phyloP scores from a whole-genome alignment of 495 filamentous ascomycete species.

The Astrocystis sublimbata region DNA sequence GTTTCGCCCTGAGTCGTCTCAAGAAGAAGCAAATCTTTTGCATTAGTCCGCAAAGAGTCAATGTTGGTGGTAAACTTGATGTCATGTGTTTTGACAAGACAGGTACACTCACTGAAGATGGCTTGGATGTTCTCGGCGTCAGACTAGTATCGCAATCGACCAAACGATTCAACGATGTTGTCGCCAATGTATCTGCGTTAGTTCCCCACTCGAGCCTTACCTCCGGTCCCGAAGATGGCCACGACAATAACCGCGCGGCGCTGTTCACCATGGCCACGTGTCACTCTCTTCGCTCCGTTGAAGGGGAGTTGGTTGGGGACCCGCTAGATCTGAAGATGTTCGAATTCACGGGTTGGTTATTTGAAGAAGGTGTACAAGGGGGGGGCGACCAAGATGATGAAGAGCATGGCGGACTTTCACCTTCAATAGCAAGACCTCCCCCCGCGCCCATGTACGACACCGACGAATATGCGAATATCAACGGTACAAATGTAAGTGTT shows the following conservation, averaged over 20 bases:
- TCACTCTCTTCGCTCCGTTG: constrained; percentile 84
- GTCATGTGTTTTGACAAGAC: constrained; percentile 99
- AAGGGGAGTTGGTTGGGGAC: constrained; percentile 87
- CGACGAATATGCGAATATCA: constrained; percentile 38
- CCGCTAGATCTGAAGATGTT: constrained; percentile 99
- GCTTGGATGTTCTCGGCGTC: constrained; percentile 89
- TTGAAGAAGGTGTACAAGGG: constrained; percentile 76
- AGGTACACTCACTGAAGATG: constrained; percentile 95
- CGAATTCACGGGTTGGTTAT: constrained; percentile 92
- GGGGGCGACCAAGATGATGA: constrained; percentile 59
- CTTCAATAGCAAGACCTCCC: constrained; percentile 84
- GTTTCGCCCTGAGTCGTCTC: constrained; percentile 85
- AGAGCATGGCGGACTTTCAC: constrained; percentile 66
- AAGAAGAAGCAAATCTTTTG: constrained; percentile 91
- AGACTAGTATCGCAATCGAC: constrained; percentile 67
- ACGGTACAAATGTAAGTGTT: constrained; percentile 40
- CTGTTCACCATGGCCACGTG: constrained; percentile 97
- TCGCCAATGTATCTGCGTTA: constrained; percentile 51
- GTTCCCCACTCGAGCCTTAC: constrained; percentile 57
- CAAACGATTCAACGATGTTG: constrained; percentile 53
- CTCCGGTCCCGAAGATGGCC: constrained; percentile 57
- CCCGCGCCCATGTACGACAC: constrained; percentile 57
- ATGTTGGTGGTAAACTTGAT: constrained; percentile 94
- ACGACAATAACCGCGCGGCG: constrained; percentile 65
- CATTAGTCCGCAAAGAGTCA: constrained; percentile 94